These are phyloP conservation scores for Solanum hybrid DNA, from an alignment of 305 asterid species.

Conservation along the genomic window DNA sequence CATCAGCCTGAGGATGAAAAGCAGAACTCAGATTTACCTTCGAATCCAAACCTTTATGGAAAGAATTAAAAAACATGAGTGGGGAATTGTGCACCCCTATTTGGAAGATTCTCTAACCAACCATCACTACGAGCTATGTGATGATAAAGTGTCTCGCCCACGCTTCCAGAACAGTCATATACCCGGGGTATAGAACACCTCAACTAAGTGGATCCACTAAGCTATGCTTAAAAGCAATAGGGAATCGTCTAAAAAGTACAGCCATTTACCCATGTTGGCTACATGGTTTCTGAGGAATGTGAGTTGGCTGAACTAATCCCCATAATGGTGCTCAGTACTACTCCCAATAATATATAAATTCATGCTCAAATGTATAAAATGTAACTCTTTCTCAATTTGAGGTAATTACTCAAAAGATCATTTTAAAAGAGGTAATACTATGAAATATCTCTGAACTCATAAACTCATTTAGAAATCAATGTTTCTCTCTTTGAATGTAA, in stretches of 20 bases:
- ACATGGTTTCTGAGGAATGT: background rate
- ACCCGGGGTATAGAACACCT: background rate
- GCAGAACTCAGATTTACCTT: too few relatives aligned
- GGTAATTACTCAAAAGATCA: background rate
- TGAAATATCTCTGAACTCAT: background rate
- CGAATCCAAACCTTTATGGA: too few relatives aligned
- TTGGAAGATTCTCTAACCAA: too few relatives aligned
- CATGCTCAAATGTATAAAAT: too few relatives aligned
- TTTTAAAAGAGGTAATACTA: background rate
- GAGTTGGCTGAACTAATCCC: background rate
- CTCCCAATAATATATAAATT: background rate
- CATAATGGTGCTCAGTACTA: background rate
- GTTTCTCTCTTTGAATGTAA: background rate
- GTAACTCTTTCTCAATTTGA: background rate
- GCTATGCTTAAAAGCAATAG: background rate
- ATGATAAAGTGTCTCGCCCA: background rate
- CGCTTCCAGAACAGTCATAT: background rate
- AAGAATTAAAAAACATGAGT: too few relatives aligned
- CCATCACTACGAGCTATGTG: background rate
- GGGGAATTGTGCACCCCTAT: too few relatives aligned
- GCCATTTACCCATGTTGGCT: background rate
- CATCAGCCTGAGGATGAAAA: too few relatives aligned
- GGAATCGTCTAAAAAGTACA: background rate
- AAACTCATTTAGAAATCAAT: background rate
- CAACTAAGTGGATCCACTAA: background rate